phyloP scores from a whole-genome alignment of 2,329 filamentous ascomycete genomes.

The Teratosphaeria nubilosa region DNA sequence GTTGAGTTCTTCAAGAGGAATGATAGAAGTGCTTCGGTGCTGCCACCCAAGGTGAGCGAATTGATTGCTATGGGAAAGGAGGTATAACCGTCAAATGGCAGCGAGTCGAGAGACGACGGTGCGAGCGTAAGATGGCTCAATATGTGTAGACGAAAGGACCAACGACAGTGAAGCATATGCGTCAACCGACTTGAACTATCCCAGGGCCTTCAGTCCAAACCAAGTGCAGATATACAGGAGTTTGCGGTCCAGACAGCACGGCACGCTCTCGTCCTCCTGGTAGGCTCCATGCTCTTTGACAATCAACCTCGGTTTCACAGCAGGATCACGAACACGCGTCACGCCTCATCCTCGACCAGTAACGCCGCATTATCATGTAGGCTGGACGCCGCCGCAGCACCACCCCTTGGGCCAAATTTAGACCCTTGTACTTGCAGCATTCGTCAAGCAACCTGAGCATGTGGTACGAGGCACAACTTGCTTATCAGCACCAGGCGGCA shows the following conservation, averaged over 20 bases:
- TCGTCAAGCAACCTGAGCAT: neutral
- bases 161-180: neutral
- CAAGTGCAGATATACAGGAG: too few species aligned
- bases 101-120: neutral
- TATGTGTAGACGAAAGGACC: neutral
- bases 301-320: too few species aligned
- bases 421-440: neutral
- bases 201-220: neutral
- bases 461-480: neutral
- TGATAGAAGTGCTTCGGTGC: constrained; percentile 69
- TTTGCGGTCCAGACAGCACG: too few species aligned
- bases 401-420: neutral
- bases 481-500: neutral
- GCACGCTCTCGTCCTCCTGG: too few species aligned
- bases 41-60: constrained; percentile 75
- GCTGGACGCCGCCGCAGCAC: neutral
- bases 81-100: constrained; percentile 26
- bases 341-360: neutral
- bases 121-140: neutral
- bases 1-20: constrained; percentile 90
- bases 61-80: constrained; percentile 41
- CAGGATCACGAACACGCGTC: too few species aligned
- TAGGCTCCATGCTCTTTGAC: too few species aligned
- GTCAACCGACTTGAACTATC: neutral
- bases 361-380: neutral